These are phyloP conservation scores for Wickerhamiella domercqiae DNA, from an alignment of 805 yeast species.

Conservation along the genomic window DNA sequence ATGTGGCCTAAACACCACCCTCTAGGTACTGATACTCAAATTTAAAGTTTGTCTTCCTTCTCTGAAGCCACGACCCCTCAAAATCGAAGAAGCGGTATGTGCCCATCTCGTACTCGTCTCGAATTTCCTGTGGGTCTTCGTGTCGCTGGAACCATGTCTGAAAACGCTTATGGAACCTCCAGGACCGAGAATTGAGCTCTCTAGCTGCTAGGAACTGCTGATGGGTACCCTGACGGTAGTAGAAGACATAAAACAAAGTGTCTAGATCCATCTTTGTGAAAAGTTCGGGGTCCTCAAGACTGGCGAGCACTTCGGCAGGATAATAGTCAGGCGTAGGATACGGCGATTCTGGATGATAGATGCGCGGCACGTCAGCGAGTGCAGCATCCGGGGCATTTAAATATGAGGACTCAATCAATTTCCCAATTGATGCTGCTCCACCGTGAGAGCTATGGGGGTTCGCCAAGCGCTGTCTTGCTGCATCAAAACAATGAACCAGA, in stretches of 20 bases:
- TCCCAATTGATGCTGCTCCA: conserved; percentile 33
- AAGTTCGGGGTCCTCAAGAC: conserved; percentile 39
- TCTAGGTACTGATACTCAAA: conserved; percentile 32
- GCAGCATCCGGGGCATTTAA: conserved; percentile 86
- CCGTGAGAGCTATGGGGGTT: conserved; percentile 31
- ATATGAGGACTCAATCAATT: conserved; percentile 58
- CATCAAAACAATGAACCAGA: conserved; percentile 25
- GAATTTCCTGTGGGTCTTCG: conserved; percentile 33
- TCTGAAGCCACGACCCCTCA: conserved; percentile 51
- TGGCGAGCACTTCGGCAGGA: conserved; percentile 60
- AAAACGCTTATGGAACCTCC: conserved; percentile 61
- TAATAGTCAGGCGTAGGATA: conserved; percentile 82
- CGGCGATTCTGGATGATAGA: conserved; percentile 62
- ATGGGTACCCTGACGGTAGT: conserved; percentile 63
- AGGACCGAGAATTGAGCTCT: conserved; percentile 64
- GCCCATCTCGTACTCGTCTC: conserved; percentile 31
- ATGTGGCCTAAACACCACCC: conserved; percentile 12
- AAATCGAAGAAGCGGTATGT: conserved; percentile 76
- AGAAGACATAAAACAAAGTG: conserved; percentile 83
- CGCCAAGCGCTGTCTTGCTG: conserved; percentile 30
- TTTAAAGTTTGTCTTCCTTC: conserved; percentile 45
- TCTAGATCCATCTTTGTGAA: conserved; percentile 66
- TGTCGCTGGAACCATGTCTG: conserved; percentile 72
- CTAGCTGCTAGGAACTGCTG: conserved; percentile 65
- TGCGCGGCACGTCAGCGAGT: conserved; percentile 73